Conservation (phyloP, 176 grass and related monocot species). For the Lolium multiflorum region DNA sequence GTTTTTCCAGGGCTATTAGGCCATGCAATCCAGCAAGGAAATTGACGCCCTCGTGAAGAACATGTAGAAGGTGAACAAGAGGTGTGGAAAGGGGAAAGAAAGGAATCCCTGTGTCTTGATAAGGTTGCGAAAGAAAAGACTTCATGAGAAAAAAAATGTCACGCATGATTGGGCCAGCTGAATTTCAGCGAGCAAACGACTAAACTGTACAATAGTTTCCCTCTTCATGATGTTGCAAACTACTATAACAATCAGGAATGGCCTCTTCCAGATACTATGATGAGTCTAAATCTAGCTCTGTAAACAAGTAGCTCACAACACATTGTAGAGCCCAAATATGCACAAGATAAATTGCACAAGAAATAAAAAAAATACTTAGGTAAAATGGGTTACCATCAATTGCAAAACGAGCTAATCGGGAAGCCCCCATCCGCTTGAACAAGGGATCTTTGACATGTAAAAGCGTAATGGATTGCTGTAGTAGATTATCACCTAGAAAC, state of each 20-base stretch:
- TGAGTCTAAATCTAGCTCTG: background rate
- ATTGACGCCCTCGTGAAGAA: background rate
- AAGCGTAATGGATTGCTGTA: conserved; percentile 88
- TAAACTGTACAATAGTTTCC: background rate
- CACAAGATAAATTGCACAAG: conserved; percentile 18
- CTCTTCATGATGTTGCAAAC: background rate
- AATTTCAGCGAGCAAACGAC: background rate
- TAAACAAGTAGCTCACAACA: background rate
- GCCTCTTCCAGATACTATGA: background rate
- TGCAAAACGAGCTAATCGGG: conserved; percentile 81
- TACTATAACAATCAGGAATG: background rate
- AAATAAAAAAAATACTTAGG: conserved; percentile 13
- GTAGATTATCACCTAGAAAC: conserved; percentile 85
- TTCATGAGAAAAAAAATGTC: conserved; percentile 11
- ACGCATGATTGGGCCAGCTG: background rate
- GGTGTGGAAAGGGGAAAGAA: background rate
- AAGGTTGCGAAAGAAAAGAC: background rate
- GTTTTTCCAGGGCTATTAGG: background rate
- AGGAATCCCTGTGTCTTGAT: background rate
- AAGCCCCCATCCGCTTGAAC: conserved; percentile 94
- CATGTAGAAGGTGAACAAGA: background rate
- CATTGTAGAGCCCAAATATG: conserved; percentile 25
- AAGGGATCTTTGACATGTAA: conserved; percentile 90
- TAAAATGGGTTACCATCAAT: conserved; percentile 71
- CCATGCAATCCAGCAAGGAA: background rate